Conservation (phyloP, 2,329 filamentous ascomycete genomes). For the Aureobasidium mangrovei region DNA sequence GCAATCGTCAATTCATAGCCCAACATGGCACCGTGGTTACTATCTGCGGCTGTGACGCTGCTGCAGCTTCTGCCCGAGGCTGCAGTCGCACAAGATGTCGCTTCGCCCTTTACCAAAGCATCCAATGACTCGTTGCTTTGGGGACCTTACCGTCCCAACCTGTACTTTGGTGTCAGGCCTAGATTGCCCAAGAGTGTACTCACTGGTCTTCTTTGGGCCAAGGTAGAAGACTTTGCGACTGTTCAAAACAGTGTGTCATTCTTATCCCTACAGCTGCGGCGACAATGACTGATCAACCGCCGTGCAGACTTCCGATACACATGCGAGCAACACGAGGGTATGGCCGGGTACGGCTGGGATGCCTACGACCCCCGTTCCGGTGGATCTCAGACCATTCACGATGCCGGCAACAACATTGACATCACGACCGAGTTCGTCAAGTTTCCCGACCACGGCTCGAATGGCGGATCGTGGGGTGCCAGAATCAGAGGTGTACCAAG, state of each 20-base stretch:
- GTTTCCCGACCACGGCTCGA: slow-evolving; percentile 63
- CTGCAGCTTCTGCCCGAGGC: slow-evolving; percentile 10
- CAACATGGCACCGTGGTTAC: slow-evolving; percentile 13
- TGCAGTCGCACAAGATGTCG: slow-evolving; percentile 12
- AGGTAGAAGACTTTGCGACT: slow-evolving; percentile 67
- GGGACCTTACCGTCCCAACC: slow-evolving; percentile 88
- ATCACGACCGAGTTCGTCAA: slow-evolving; percentile 92
- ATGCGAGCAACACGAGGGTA: slow-evolving; percentile 89
- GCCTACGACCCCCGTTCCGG: slow-evolving; percentile 86
- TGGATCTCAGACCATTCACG: slow-evolving; percentile 82
- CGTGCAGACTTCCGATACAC: slow-evolving; percentile 74
- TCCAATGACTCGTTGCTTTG: slow-evolving; percentile 83
- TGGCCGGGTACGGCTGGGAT: slow-evolving; percentile 96
- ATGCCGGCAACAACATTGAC: slow-evolving; percentile 79
- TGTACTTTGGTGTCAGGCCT: slow-evolving; percentile 87
- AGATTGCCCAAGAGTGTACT: slow-evolving; percentile 72
- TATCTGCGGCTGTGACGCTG: slow-evolving; percentile 11
- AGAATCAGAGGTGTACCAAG: slow-evolving; percentile 75
- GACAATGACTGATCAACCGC: slow-evolving; percentile 18
- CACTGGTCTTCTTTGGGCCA: slow-evolving; percentile 80
- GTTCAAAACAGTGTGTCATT: slow-evolving; percentile 63
- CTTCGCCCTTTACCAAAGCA: slow-evolving; percentile 32
- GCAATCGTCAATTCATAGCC: neutral
- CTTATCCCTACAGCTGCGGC: neutral
- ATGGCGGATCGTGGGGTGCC: slow-evolving; percentile 88